A percentile compares a stretch with the other conserved stretches of the same genome.
phyloP scores from a whole-genome alignment of 2,329 filamentous ascomycete species.

The Colletotrichum sansevieriae region DNA sequence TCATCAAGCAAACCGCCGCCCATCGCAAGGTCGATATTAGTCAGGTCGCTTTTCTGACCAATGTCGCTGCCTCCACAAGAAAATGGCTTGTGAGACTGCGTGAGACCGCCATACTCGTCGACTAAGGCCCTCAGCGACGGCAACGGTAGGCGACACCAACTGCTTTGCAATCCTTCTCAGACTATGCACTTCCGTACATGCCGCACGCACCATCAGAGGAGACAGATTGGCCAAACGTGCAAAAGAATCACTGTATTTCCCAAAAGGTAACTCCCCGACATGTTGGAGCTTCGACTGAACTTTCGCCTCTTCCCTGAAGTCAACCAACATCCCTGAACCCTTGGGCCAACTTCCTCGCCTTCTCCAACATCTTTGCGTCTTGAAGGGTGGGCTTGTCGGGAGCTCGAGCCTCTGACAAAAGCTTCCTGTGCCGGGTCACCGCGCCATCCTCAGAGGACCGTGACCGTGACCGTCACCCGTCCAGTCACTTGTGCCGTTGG shows the following conservation, averaged over 20 bases:
- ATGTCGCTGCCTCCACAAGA: conserved; percentile 1
- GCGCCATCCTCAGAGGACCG: conserved; percentile 13
- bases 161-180: neutral
- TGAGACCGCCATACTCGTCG: neutral
- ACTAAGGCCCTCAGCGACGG: neutral
- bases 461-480: conserved; percentile 9
- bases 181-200: conserved; percentile 2
- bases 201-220: neutral
- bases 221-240: conserved; percentile 12
- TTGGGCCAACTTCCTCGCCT: conserved; percentile 17
- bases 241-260: conserved; percentile 17
- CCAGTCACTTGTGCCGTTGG: conserved; percentile 10
- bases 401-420: conserved; percentile 32
- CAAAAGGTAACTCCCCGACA: conserved; percentile 28
- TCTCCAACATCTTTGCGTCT: conserved; percentile 23
- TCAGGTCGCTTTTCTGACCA: conserved; percentile 8
- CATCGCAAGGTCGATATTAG: conserved; percentile 11
- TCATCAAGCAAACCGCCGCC: conserved; percentile 7
- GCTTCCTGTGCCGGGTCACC: conserved; percentile 23
- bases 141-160: neutral
- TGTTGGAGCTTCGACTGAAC: conserved; percentile 40
- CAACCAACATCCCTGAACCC: conserved; percentile 32
- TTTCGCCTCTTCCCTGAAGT: conserved; percentile 28
- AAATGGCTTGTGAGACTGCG: too few relatives aligned
- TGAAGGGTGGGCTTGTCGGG: conserved; percentile 13